These are phyloP conservation scores for Colletotrichum musae DNA, from an alignment of 2,329 filamentous ascomycete genomes.

Conservation along the genomic window DNA sequence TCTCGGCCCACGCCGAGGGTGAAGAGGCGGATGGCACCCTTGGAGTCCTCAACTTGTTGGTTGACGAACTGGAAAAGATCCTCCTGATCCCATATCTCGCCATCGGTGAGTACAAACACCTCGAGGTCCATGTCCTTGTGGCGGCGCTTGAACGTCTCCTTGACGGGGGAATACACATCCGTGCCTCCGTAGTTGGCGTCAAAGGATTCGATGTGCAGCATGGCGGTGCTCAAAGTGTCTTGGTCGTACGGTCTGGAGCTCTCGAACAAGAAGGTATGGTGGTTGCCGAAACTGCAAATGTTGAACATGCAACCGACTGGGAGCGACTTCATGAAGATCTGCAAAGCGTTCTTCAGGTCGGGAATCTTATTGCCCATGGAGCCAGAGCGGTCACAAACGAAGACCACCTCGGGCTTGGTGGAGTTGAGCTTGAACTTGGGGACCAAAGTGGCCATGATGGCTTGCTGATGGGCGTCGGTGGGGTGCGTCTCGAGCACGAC, in stretches of 20 bases:
- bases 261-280: slow-evolving; percentile 61
- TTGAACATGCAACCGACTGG: slow-evolving; percentile 77
- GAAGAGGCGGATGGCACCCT: slow-evolving; percentile 66
- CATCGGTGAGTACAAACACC: slow-evolving; percentile 70
- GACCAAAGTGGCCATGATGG: slow-evolving; percentile 79
- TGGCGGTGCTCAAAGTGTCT: slow-evolving; percentile 59
- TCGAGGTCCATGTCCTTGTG: slow-evolving; percentile 65
- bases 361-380: slow-evolving; percentile 72
- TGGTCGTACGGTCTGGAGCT: slow-evolving; percentile 63
- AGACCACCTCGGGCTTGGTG: slow-evolving; percentile 74
- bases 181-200: slow-evolving; percentile 67
- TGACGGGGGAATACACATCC: slow-evolving; percentile 63
- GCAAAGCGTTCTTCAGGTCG: slow-evolving; percentile 69
- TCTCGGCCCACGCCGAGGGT: slow-evolving; percentile 67
- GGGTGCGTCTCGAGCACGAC: slow-evolving; percentile 78
- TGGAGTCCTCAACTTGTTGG: slow-evolving; percentile 53
- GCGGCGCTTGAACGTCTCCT: slow-evolving; percentile 58
- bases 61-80: slow-evolving; percentile 62
- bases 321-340: slow-evolving; percentile 76
- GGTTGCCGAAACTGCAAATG: slow-evolving; percentile 76
- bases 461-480: slow-evolving; percentile 71
- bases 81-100: slow-evolving; percentile 65
- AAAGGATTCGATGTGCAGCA: slow-evolving; percentile 58
- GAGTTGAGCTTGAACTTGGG: slow-evolving; percentile 76
- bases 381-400: slow-evolving; percentile 80